Base-by-base conservation (phyloP, 2,329 filamentous ascomycete species). In the Sphaerostilbella broomeana region DNA sequence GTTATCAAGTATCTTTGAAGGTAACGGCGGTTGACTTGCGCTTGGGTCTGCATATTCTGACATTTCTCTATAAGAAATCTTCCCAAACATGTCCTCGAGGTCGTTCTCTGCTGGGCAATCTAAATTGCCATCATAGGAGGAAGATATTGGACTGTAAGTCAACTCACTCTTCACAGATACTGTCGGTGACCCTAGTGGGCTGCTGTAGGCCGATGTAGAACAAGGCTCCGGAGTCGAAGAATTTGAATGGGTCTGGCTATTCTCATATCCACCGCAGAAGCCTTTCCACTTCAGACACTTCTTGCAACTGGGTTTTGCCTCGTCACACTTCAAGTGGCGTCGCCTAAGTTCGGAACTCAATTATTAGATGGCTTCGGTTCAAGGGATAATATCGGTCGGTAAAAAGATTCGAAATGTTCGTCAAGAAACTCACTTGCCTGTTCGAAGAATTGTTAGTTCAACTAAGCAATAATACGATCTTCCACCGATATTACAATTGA, bases 301-400 rank as follows among this genome's bases (percentile, higher is more conserved):
- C 24, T 54, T 51, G 45, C 59, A 61, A 11, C 49, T 52, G 5
- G 59, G 59, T 42, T 60, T 61, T 6, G 52, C 49, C 38, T 62
- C 59, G 40, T 62, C 59, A 45, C 58, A 62, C 38, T 62, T 62
- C 21, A 62, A 54, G 33, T 61, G 59, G 11, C 58, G 52, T 37
- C 51, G 53, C 43, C 58, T 62, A 32, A 18, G 25, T 22, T 7
- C 33, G 36, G 40, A 43, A 39, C 8, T 25, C 22, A 12, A 25
- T n/a, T n/a, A n/a, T n/a, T n/a, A n/a, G n/a, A n/a, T n/a, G n/a
- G n/a, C n/a, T n/a, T n/a, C n/a, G n/a, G n/a, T n/a, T n/a, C n/a
- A n/a, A n/a, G 3, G 15, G 10, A 10, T 20, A 19, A 18, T 29
- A 21, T 12, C 13, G 12, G 19, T 20, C 19, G 15, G 25, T 29